Conservation (phyloP, 805 yeast species). For the Candida suzukii region DNA sequence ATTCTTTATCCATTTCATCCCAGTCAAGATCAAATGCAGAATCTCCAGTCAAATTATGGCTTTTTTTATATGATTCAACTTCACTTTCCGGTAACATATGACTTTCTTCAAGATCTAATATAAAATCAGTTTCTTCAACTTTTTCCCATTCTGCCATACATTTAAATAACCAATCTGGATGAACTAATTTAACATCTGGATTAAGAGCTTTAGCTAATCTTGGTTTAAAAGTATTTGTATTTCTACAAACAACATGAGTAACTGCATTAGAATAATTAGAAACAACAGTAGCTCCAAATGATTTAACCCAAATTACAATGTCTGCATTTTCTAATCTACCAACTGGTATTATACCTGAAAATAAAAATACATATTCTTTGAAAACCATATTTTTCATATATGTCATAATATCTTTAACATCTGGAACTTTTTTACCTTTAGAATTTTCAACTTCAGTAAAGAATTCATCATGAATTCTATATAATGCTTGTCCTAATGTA, state of each 20-base stretch:
- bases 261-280: slow-evolving; percentile 63
- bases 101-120: slow-evolving; percentile 43
- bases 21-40: slow-evolving; percentile 37
- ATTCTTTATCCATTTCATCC: slow-evolving; percentile 50
- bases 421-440: slow-evolving; percentile 34
- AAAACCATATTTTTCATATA: slow-evolving; percentile 64
- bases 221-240: slow-evolving; percentile 78
- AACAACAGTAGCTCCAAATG: slow-evolving; percentile 85
- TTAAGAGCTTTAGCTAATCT: slow-evolving; percentile 63
- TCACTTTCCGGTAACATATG: slow-evolving; percentile 36
- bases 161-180: slow-evolving; percentile 87
- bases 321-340: slow-evolving; percentile 73
- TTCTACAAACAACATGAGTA: slow-evolving; percentile 83
- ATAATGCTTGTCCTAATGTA: slow-evolving; percentile 54
- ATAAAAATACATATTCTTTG: slow-evolving; percentile 59
- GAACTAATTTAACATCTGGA: slow-evolving; percentile 65
- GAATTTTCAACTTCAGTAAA: slow-evolving; percentile 39
- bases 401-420: slow-evolving; percentile 67
- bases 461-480: slow-evolving; percentile 59
- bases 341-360: slow-evolving; percentile 88
- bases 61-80: slow-evolving; percentile 36
- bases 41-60: slow-evolving; percentile 30
- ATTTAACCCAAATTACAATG: slow-evolving; percentile 85
- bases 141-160: slow-evolving; percentile 76
- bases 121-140: slow-evolving; percentile 54